Base-by-base conservation (phyloP, 345 rosid genomes). In the Luvunga scandens region DNA sequence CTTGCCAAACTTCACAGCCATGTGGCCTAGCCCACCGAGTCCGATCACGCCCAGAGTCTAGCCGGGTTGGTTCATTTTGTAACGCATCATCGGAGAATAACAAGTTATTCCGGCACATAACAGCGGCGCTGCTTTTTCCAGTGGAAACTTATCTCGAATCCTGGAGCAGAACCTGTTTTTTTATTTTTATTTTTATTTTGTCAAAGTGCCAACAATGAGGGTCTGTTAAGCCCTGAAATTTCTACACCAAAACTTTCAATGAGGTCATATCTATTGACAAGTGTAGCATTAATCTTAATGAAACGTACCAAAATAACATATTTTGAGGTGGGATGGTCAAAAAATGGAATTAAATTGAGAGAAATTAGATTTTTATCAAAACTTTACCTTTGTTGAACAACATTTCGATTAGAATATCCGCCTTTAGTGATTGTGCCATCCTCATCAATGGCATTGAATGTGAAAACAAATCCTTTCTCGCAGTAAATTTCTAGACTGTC, bases 1-100 rank as follows among this genome's bases (percentile, higher is more conserved):
- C 81, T 83, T 85, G n/a, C 83, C 90, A 62, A 87, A 84, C 84
- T 82, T 80, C 71, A 83, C 87, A 0, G 86, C 83, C 87, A 87
- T 80, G 84, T 82, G 90, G 18, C 88, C 90, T 2, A 85, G 88
- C n/a, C 88, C 90, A 13, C 88, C 90, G 0, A 81, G 84, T 5
- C 90, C 88, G 0, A 87, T 78, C 45, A 83, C 90, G 6, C 90
- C 87, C 5, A 87, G 67, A 68, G 78, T 65, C 72, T 85, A 84
- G 16, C 87, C 90, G 0, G 87, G 83, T 77, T 85, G 87, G 69
- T 88, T 86, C 83, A 88, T 86, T 63, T 77, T 79, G 19, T 84
- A 84, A 70, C 75, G 75, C 71, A 84, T 75, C 87, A 88, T 78
- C 0, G 90, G 87, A 57, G 75, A 74, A 77, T 85, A 87, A 19